Conservation (phyloP, 2,329 filamentous ascomycete species). For the Aspergillus neotritici region DNA sequence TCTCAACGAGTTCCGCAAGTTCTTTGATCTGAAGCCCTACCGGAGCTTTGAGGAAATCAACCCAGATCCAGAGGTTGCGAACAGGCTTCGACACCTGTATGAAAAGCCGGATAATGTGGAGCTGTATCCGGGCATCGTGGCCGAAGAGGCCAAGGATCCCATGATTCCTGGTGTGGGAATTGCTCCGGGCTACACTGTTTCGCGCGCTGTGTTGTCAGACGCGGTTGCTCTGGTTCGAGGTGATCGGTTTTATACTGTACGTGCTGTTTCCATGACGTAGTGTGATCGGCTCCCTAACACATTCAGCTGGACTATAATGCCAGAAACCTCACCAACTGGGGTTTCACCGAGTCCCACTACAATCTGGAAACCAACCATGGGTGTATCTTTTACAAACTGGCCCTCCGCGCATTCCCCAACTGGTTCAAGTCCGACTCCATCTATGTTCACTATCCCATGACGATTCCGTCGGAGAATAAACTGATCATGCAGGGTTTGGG, state of each 20-base stretch:
- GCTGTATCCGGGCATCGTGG: slow-evolving; percentile 62
- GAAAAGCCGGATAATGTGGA: slow-evolving; percentile 62
- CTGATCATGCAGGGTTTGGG: slow-evolving; percentile 20
- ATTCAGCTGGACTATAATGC: slow-evolving; percentile 30
- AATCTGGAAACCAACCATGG: slow-evolving; percentile 15
- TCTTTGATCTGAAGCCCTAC: slow-evolving; percentile 56
- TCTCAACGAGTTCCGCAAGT: slow-evolving; percentile 55
- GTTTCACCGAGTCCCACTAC: slow-evolving; percentile 30
- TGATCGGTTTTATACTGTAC: slow-evolving; percentile 36
- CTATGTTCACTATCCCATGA: slow-evolving; percentile 25
- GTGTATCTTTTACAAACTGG: slow-evolving; percentile 26
- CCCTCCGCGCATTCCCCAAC: slow-evolving; percentile 25
- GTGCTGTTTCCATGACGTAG: too few species aligned
- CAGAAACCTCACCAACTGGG: slow-evolving; percentile 37
- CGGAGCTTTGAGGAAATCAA: slow-evolving; percentile 56
- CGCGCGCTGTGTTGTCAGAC: slow-evolving; percentile 39
- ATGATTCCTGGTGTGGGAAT: slow-evolving; percentile 32
- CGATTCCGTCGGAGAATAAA: slow-evolving; percentile 20
- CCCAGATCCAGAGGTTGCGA: slow-evolving; percentile 50
- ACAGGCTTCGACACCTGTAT: slow-evolving; percentile 55
- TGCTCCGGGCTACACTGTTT: slow-evolving; percentile 36
- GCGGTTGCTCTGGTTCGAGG: slow-evolving; percentile 40
- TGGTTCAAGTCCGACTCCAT: slow-evolving; percentile 25
- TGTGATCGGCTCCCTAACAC: too few species aligned
- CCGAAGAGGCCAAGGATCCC: slow-evolving; percentile 35